phyloP scores from a whole-genome alignment of 2,329 filamentous ascomycete genomes.

The Blastomyces silverae region DNA sequence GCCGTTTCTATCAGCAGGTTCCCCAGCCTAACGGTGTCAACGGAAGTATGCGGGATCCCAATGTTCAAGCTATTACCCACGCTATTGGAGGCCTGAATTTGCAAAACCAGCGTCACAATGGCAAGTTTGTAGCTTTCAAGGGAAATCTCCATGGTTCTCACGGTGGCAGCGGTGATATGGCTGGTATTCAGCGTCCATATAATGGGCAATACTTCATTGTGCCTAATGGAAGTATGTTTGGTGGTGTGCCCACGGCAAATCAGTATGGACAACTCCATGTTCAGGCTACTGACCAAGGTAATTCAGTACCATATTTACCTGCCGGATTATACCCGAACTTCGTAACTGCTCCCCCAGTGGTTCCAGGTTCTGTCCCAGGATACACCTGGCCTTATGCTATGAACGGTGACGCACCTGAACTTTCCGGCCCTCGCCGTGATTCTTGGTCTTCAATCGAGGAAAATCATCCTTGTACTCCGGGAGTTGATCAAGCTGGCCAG shows the following conservation, averaged over 20 bases:
- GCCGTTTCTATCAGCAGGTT: slow-evolving; percentile 25
- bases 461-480: slow-evolving; percentile 54
- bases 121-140: slow-evolving; percentile 29
- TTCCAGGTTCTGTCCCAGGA: slow-evolving; percentile 29
- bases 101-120: slow-evolving; percentile 27
- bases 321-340: slow-evolving; percentile 35
- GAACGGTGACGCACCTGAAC: slow-evolving; percentile 33
- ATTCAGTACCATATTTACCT: slow-evolving; percentile 33
- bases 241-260: slow-evolving; percentile 28
- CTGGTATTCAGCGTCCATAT: slow-evolving; percentile 26
- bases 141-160: slow-evolving; percentile 25
- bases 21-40: slow-evolving; percentile 18
- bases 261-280: slow-evolving; percentile 29
- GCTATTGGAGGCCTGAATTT: slow-evolving; percentile 27
- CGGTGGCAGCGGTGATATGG: slow-evolving; percentile 27
- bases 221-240: slow-evolving; percentile 32
- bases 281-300: slow-evolving; percentile 31
- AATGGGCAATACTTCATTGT: slow-evolving; percentile 28
- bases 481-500: slow-evolving; percentile 53
- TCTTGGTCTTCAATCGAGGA: slow-evolving; percentile 42
- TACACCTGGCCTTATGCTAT: slow-evolving; percentile 36
- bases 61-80: slow-evolving; percentile 23
- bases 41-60: slow-evolving; percentile 21
- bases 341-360: slow-evolving; percentile 30
- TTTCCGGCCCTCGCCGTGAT: slow-evolving; percentile 32